Percentiles rank a stretch among this genome's conserved stretches.
These are phyloP conservation scores for Lagerstroemia speciosa DNA, from an alignment of 345 rosid species.

Conservation along the genomic window DNA sequence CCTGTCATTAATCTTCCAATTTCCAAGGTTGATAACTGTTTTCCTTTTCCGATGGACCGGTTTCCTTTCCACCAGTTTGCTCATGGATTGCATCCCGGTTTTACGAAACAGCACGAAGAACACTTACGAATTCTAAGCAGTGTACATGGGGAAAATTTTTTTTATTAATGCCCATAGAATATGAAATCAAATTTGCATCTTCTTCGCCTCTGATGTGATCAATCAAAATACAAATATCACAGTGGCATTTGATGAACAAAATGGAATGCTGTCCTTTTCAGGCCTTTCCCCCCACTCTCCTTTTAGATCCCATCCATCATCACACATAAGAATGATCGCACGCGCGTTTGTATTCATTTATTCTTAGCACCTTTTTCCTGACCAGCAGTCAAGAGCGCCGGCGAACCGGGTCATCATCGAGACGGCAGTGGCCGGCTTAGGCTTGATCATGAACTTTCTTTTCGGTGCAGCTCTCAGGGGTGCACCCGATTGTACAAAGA, in stretches of 20 bases:
- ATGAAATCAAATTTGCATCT: not conserved
- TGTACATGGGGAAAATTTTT: too few relatives aligned
- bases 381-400: constrained; percentile 41
- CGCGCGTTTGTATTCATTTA: too few relatives aligned
- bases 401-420: constrained; percentile 37
- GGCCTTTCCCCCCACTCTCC: not conserved
- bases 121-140: too few relatives aligned
- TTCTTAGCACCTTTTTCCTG: constrained; percentile 4
- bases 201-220: too few relatives aligned
- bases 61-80: not conserved
- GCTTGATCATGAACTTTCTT: constrained; percentile 21
- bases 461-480: constrained; percentile 4
- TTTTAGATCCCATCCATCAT: not conserved
- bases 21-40: not conserved
- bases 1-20: not conserved
- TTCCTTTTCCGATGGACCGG: not conserved
- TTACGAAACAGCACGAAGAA: not conserved
- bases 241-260: not conserved
- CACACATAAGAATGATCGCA: too few relatives aligned
- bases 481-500: constrained; percentile 49
- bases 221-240: too few relatives aligned
- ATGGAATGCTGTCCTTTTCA: not conserved
- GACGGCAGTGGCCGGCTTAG: constrained; percentile 41
- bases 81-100: too few relatives aligned
- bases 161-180: not conserved